Percentiles rank a stretch among this genome's conserved stretches.
These are phyloP conservation scores for Debaryomyces udenii DNA, from an alignment of 1,139 yeast genomes.

Conservation along the genomic window DNA sequence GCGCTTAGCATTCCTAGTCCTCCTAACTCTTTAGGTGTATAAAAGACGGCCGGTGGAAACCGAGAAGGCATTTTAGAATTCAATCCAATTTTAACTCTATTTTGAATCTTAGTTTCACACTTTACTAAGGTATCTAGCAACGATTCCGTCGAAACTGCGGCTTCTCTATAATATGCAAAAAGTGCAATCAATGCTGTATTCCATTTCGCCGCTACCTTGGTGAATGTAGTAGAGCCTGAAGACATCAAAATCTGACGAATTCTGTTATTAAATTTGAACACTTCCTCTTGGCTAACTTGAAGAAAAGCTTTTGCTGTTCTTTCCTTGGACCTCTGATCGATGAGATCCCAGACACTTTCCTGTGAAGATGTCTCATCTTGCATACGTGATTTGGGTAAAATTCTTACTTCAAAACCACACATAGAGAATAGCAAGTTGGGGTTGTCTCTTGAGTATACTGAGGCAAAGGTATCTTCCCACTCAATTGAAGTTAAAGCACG, in stretches of 20 bases:
- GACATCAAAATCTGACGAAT: conserved; percentile 92
- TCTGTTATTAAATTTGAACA: conserved; percentile 78
- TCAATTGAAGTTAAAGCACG: conserved; percentile 67
- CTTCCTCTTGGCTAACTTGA: conserved; percentile 80
- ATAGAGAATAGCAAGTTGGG: conserved; percentile 85
- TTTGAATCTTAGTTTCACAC: conserved; percentile 92
- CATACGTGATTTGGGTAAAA: conserved; percentile 72
- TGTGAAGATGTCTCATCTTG: conserved; percentile 48
- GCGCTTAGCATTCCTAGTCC: conserved; percentile 98
- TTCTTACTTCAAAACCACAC: conserved; percentile 94
- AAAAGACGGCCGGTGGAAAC: conserved; percentile 98
- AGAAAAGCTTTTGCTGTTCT: conserved; percentile 88
- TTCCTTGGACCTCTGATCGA: conserved; percentile 72
- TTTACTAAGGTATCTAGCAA: conserved; percentile 82
- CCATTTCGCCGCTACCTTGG: conserved; percentile 96
- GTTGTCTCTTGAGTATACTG: conserved; percentile 89
- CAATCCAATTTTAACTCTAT: conserved; percentile 90
- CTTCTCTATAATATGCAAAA: conserved; percentile 91
- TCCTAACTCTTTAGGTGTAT: conserved; percentile 95
- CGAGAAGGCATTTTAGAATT: conserved; percentile 98
- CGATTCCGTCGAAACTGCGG: conserved; percentile 80
- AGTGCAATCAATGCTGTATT: conserved; percentile 87
- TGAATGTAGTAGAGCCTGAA: conserved; percentile 93
- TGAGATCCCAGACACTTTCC: conserved; percentile 93
- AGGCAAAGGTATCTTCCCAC: conserved; percentile 83